phyloP scores from a whole-genome alignment of 257 asterid species.

The Lithospermum erythrorhizon region DNA sequence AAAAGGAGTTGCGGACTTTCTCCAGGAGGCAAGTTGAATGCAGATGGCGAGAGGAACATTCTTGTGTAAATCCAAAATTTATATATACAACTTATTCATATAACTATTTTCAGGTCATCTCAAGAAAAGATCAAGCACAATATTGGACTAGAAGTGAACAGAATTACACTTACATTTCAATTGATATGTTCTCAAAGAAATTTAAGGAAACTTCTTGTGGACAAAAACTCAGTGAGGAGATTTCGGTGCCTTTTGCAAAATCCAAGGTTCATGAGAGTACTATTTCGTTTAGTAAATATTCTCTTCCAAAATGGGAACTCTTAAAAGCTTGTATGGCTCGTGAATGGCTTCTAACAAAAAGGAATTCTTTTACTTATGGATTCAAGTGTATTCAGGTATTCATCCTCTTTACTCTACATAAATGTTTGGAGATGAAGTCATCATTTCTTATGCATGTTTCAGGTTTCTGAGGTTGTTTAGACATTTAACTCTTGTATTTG shows the following conservation, averaged over 20 bases:
- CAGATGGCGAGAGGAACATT: neutral
- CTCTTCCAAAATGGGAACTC: conserved; percentile 15
- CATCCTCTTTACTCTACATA: no score
- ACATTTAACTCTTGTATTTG: conserved; percentile 19
- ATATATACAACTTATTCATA: neutral
- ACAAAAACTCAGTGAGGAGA: conserved; percentile 9
- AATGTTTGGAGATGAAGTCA: no score
- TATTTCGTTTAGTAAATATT: conserved; percentile 2
- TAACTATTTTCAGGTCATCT: conserved; percentile 31
- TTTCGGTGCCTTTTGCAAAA: conserved; percentile 17
- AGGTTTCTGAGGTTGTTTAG: conserved; percentile 8
- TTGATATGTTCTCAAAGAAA: conserved; percentile 7
- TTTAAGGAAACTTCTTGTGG: conserved; percentile 15
- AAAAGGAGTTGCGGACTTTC: conserved; percentile 13
- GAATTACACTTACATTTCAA: conserved; percentile 22
- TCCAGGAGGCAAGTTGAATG: conserved; percentile 31
- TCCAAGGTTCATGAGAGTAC: conserved; percentile 12
- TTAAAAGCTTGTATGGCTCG: conserved; percentile 11
- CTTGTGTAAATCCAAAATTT: neutral
- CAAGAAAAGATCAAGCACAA: conserved; percentile 44
- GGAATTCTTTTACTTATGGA: conserved; percentile 9
- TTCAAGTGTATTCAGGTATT: conserved; percentile 2
- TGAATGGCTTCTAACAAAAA: conserved; percentile 15
- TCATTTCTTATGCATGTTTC: no score
- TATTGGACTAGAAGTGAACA: conserved; percentile 29